A percentile compares a stretch with the other conserved stretches of the same genome.
Conservation (phyloP, 495 filamentous ascomycete genomes). For the Tuber microsphaerosporum region DNA sequence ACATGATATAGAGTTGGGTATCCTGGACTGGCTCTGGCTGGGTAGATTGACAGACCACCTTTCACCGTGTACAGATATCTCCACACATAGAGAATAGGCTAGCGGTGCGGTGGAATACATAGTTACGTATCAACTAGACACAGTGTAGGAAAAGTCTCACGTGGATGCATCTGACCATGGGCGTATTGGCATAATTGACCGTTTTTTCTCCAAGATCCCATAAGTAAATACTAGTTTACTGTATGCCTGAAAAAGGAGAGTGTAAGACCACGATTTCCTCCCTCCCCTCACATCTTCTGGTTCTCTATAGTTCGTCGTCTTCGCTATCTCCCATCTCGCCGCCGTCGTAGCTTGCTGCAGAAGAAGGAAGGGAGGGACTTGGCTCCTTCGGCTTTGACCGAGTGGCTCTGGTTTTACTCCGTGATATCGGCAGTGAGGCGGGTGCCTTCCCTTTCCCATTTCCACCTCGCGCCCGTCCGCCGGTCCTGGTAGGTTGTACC, state of each 20-base stretch:
- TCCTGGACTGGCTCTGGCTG: neutral
- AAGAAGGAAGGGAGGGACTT: conserved; percentile 35
- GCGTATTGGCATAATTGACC: neutral
- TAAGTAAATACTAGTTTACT: neutral
- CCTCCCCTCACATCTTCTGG: neutral
- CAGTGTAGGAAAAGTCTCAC: neutral
- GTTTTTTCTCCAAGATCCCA: neutral
- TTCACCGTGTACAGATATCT: neutral
- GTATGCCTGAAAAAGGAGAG: neutral
- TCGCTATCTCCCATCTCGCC: conserved; percentile 45
- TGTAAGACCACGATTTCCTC: neutral
- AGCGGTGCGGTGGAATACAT: neutral
- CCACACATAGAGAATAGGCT: neutral
- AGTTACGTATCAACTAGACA: neutral
- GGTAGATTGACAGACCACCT: neutral
- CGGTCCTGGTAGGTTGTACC: neutral
- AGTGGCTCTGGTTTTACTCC: conserved; percentile 7
- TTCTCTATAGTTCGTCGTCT: conserved; percentile 49
- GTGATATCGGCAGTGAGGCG: neutral
- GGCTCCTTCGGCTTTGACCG: conserved; percentile 19
- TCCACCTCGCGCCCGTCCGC: conserved; percentile 6
- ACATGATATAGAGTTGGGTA: neutral
- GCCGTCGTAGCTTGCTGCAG: conserved; percentile 36
- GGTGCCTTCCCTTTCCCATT: conserved; percentile 17
- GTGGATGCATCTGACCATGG: neutral